phyloP scores from a whole-genome alignment of 1,284 basidiomycete genomes.

The Malassezia sympodialis region DNA sequence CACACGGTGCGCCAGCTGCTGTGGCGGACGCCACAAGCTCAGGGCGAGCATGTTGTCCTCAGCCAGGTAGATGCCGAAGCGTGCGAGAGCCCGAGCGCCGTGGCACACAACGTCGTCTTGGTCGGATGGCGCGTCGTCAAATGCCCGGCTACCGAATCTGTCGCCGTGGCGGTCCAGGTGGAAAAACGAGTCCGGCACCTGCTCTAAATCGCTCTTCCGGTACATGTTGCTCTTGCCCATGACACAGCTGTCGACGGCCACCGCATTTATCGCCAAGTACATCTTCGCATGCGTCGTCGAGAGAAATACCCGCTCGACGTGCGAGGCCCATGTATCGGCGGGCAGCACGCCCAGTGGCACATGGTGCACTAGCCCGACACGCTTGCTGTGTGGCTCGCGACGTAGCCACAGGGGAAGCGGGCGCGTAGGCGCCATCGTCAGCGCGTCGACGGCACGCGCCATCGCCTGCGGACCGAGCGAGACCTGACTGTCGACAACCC shows the following conservation, averaged over 20 bases:
- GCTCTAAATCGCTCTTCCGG: conserved; percentile 72
- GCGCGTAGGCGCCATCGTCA: conserved; percentile 47
- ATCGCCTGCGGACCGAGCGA: conserved; percentile 69
- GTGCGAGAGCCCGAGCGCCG: conserved; percentile 32
- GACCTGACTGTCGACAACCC: conserved; percentile 93
- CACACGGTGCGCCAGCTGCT: conserved; percentile 32
- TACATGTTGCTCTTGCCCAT: conserved; percentile 95
- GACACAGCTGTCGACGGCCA: conserved; percentile 84
- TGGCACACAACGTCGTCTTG: not conserved
- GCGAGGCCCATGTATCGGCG: conserved; percentile 57
- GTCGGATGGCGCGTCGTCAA: conserved; percentile 20
- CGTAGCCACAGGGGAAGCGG: conserved; percentile 27
- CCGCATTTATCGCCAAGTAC: conserved; percentile 85
- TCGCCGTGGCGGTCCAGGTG: conserved; percentile 23
- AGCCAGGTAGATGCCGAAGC: conserved; percentile 45
- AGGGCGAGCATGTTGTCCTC: conserved; percentile 48
- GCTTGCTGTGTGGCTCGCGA: conserved; percentile 21
- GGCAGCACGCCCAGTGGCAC: conserved; percentile 75
- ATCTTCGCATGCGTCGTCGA: conserved; percentile 98
- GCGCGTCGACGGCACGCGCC: conserved; percentile 69
- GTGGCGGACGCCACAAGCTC: conserved; percentile 36
- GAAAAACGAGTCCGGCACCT: conserved; percentile 47
- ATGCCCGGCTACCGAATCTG: conserved; percentile 36
- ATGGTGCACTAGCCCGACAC: conserved; percentile 82
- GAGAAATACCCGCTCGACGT: conserved; percentile 83